Evolutionary conservation across 352 stramenopile species (phyloP), one percentile per base, ranked within the genome.

Genomic region (Phytophthora boehmeriae): DNA sequence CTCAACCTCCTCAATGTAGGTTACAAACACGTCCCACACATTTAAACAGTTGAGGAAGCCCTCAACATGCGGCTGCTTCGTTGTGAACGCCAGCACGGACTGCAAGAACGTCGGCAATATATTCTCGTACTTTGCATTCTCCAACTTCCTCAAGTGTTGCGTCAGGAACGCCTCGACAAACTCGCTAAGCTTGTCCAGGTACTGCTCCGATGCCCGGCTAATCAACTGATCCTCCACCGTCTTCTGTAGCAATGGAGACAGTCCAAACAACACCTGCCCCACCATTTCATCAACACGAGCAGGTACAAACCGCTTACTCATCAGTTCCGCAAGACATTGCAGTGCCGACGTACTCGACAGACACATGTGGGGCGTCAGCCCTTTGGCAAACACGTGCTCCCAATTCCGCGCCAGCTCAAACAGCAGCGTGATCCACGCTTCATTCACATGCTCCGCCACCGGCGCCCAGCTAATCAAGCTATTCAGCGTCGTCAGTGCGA

Each of bases 1-100:
- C 53, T 93, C 80, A 1, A 81, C 70, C 53, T 93, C 83, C 63
- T 95, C 86, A 49, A 95, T 80, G 47, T 93, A 91, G 16, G 76
- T 75, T 14, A 95, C 83, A 48, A 95, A 90, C 5, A 95, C 82
- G 23, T 95, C 83, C 86, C 86, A 95, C 6, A 93, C 77, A 22
- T 72, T 83, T 32, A 95, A 53, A 43, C 86, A 95, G 58, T 93
- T 91, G 42, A 93, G 53, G 41, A 93, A 90, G 1, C 83, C 86
- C 28, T 78, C 79, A 2, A 89, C 72, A 43, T 93, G 82, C 4
- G 82, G 82, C 71, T 95, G 86, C 20, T 86, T 80, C 17, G 75
- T 75, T 5, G 83, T 95, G 8, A 93, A 75, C 19, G 58, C 54
- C 39, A 90, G 72, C 25, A 92, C 80, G 1, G 80, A 57, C 49